Conservation (phyloP, 768 basidiomycete species). For the Boletales sp. region DNA sequence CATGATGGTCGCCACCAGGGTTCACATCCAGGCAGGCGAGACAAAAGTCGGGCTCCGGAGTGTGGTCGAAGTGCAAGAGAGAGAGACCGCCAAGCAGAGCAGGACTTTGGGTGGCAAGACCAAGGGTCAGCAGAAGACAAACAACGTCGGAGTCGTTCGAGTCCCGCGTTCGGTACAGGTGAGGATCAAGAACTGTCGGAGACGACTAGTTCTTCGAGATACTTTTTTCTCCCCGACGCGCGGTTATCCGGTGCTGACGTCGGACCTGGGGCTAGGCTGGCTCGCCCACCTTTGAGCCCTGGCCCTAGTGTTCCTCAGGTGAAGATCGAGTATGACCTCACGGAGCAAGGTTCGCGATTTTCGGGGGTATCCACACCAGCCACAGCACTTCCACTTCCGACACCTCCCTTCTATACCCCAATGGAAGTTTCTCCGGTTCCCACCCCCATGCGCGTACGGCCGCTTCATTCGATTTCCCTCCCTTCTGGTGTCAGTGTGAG, state of each 20-base stretch:
- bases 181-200: background rate
- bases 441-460: constrained; percentile 12
- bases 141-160: constrained; percentile 20
- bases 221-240: constrained; percentile 10
- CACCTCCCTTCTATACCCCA: constrained; percentile 26
- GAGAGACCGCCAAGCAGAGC: constrained; percentile 7
- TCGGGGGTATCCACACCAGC: constrained; percentile 21
- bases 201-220: background rate
- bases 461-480: constrained; percentile 3
- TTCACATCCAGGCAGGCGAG: constrained; percentile 24
- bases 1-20: constrained; percentile 34
- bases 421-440: constrained; percentile 18
- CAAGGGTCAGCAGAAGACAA: constrained; percentile 4
- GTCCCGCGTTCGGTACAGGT: constrained; percentile 7
- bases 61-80: constrained; percentile 13
- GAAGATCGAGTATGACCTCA: constrained; percentile 20
- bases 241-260: constrained; percentile 2
- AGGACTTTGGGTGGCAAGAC: constrained; percentile 3
- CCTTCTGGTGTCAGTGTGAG: background rate
- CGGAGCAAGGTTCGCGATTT: constrained; percentile 18
- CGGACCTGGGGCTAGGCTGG: background rate
- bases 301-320: constrained; percentile 15
- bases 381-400: constrained; percentile 18
- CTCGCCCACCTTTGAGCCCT: background rate
- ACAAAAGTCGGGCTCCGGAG: constrained; percentile 16